Evolutionary conservation across 2,329 filamentous ascomycete genomes (phyloP).

Genomic region (Monilinia fructigena): DNA sequence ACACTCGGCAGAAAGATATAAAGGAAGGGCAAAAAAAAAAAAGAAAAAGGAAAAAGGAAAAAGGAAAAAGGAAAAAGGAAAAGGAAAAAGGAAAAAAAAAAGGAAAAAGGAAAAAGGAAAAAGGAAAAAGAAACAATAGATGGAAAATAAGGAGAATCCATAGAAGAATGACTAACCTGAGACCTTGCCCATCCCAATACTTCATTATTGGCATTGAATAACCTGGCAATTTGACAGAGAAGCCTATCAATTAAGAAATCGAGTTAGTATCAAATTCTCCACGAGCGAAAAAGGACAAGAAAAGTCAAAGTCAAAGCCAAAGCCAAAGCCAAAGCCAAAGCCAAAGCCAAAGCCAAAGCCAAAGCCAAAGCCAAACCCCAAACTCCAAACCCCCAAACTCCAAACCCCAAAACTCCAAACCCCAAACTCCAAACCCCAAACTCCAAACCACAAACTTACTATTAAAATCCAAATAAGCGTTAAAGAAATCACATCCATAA

Average conservation of each 20-base stretch:
- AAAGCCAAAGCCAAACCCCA: no score
- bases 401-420: no score
- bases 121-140: not conserved
- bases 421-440: no score
- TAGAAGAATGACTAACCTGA: conserved; percentile 56
- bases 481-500: conserved; percentile 77
- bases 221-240: conserved; percentile 69
- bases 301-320: no score
- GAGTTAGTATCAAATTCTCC: not conserved
- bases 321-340: no score
- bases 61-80: not conserved
- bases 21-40: not conserved
- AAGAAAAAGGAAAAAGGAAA: not conserved
- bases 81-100: not conserved
- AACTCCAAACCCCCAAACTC: no score
- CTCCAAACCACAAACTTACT: conserved; percentile 43
- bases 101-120: not conserved
- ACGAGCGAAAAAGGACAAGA: not conserved
- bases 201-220: conserved; percentile 71
- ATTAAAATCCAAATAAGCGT: conserved; percentile 88
- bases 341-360: no score
- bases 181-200: conserved; percentile 76
- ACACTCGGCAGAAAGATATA: conserved; percentile 2
- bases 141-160: not conserved
- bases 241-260: conserved; percentile 46